Conservation (phyloP, 768 basidiomycete species). For the Naganishia vaughanmartiniae region DNA sequence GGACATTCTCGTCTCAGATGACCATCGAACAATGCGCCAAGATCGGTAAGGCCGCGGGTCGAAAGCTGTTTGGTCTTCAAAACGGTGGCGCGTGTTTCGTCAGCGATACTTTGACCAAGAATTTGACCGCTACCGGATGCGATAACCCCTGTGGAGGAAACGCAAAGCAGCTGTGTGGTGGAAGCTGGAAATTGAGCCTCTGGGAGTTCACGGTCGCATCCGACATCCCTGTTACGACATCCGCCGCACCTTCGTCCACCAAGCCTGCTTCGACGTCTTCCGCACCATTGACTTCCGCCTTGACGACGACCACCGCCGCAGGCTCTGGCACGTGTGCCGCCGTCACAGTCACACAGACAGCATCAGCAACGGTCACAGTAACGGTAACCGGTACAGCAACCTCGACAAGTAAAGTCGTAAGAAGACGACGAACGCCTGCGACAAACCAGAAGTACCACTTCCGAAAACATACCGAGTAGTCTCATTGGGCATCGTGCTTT, state of each 20-base stretch:
- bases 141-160: not conserved
- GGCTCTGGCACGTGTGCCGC: constrained; percentile 10
- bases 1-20: not conserved
- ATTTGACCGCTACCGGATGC: constrained; percentile 2
- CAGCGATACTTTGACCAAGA: not conserved
- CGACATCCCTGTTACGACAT: not conserved
- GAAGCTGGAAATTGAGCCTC: not conserved
- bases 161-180: constrained; percentile 1
- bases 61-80: constrained; percentile 9
- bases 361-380: constrained; percentile 15
- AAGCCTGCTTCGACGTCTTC: not conserved
- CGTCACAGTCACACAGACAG: constrained; percentile 10
- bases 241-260: not conserved
- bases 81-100: constrained; percentile 17
- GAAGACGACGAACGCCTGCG: not conserved
- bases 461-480: not conserved
- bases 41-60: not conserved
- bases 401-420: not conserved
- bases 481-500: not conserved
- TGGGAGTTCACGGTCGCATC: not conserved
- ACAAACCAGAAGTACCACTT: not conserved
- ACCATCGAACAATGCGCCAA: constrained; percentile 4
- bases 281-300: not conserved
- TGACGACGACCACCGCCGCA: not conserved
- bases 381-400: not conserved